Conservation (phyloP, 179 eudicot genomes). For the Nepenthes alata region DNA sequence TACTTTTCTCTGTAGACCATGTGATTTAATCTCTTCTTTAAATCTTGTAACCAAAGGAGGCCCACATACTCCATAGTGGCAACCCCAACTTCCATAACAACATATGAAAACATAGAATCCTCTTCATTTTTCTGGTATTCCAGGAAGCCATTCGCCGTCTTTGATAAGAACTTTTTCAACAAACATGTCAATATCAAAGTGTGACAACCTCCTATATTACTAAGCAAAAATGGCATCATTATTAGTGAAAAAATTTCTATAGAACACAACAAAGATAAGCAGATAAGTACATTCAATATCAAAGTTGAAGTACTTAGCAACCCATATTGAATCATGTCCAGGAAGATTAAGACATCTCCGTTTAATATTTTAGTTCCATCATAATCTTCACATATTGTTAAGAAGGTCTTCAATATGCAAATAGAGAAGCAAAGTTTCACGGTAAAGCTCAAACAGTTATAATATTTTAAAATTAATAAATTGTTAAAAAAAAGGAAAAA, state of each 20-base stretch:
- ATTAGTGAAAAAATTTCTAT: not conserved
- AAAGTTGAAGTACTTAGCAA: slow-evolving; percentile 11
- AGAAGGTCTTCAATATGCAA: slow-evolving; percentile 51
- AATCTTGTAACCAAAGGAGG: slow-evolving; percentile 68
- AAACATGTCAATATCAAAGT: slow-evolving; percentile 91
- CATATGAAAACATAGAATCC: slow-evolving; percentile 80
- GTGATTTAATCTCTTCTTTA: slow-evolving; percentile 60
- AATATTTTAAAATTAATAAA: not conserved
- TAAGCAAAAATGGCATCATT: slow-evolving; percentile 4
- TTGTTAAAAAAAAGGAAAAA: too few species aligned
- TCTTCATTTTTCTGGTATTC: slow-evolving; percentile 67
- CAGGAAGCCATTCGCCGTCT: slow-evolving; percentile 88
- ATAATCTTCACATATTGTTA: slow-evolving; percentile 92
- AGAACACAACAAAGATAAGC: not conserved
- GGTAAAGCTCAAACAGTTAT: not conserved
- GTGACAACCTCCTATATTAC: slow-evolving; percentile 81
- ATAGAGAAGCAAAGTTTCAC: not conserved
- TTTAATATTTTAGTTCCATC: slow-evolving; percentile 97
- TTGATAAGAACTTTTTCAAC: slow-evolving; percentile 92
- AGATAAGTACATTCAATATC: not conserved
- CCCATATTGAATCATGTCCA: slow-evolving; percentile 98
- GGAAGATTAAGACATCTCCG: slow-evolving; percentile 94
- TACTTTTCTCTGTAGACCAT: slow-evolving; percentile 66
- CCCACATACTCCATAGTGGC: slow-evolving; percentile 94
- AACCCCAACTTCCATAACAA: slow-evolving; percentile 88